A percentile compares a stretch with the other conserved stretches of the same genome.
phyloP scores from a whole-genome alignment of 345 rosid species.

The Pistacia vera region DNA sequence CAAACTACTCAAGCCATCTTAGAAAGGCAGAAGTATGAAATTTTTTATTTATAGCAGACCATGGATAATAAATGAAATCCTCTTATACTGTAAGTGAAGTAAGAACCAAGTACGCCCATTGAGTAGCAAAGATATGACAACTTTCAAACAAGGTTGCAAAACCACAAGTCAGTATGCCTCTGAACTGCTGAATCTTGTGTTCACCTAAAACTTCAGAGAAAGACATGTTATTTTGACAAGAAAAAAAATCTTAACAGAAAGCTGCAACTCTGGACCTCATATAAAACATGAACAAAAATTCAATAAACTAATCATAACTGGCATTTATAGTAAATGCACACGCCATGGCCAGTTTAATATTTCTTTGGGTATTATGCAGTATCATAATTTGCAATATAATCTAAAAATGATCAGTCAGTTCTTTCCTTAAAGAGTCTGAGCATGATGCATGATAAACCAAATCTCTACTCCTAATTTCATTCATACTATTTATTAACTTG shows the following conservation, averaged over 20 bases:
- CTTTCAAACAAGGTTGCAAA: background rate
- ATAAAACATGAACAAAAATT: background rate
- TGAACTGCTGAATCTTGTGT: conserved; percentile 16
- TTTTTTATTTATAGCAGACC: background rate
- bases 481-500: background rate
- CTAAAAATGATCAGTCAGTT: background rate
- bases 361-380: background rate
- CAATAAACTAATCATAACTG: background rate
- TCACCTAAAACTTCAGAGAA: background rate
- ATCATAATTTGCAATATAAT: background rate
- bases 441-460: background rate
- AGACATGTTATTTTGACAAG: background rate
- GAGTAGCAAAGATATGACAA: background rate
- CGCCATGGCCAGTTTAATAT: background rate
- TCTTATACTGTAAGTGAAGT: background rate
- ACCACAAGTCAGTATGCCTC: background rate
- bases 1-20: background rate
- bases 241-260: background rate
- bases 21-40: background rate
- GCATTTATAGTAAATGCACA: background rate
- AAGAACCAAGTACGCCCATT: background rate
- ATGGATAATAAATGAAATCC: background rate
- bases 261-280: background rate
- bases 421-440: background rate
- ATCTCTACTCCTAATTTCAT: background rate